Evolutionary conservation across 1,139 yeast species (phyloP), one percentile per base, ranked within the genome.

Genomic region (Petasospora rhodanensis): DNA sequence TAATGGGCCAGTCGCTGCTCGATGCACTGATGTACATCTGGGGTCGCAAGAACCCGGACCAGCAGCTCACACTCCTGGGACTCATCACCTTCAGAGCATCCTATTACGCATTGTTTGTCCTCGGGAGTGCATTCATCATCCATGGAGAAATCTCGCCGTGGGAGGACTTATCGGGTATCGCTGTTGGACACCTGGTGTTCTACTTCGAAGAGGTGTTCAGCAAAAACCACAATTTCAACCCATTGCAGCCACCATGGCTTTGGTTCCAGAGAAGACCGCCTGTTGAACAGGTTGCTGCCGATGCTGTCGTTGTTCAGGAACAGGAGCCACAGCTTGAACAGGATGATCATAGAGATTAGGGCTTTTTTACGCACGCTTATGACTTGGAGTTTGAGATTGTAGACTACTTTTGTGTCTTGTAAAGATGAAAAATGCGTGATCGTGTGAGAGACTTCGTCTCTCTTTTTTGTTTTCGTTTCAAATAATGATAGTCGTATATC

Each of bases 171-270:
- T 9, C 37, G 1, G 40, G 43, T 2, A 7, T 38, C 5, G 12
- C 29, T 4, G 35, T 43, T 16, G 55, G 52, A 1, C 52, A 48
- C 31, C 5, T 41, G 6, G 17, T 49, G 11, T 50, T 45, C 32
- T 50, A 42, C 26, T 34, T 39, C 5, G 46, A 43, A n/a, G 47
- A 47, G 1, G 50, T 50, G 3, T 38, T 45, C 16, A 23, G 24
- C 2, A 41, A 39, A 19, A 7, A 43, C 2, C 46, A 44, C 34
- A 51, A 49, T 0, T 26, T 39, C 13, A 39, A 43, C 29, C 46
- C 49, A 5, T 21, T 49, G 7, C 24, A 31, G n/a, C 43, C 54
- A 5, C 49, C 52, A 5, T 49, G 53, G 54, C 26, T 27, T 8
- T 43, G 49, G 49, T 13, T 14, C n/a, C n/a, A n/a, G n/a, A n/a